A percentile compares a stretch with the other conserved stretches of the same genome.
Conservation (phyloP, 371 early-diverging fungal genomes). For the Rhizopus arrhizus region DNA sequence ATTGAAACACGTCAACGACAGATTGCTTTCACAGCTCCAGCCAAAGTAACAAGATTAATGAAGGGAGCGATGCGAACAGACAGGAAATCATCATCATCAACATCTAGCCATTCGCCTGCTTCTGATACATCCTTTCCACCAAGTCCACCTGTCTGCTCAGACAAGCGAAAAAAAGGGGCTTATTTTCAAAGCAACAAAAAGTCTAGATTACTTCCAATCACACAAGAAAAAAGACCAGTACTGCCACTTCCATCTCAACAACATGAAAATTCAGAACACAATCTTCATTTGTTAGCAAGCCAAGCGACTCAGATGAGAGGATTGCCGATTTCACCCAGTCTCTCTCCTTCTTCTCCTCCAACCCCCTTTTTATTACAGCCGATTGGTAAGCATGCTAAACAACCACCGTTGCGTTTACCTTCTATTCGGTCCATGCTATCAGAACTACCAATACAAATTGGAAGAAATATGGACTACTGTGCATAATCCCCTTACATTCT, state of each 20-base stretch:
- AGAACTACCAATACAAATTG: slow-evolving; percentile 7
- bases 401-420: slow-evolving; percentile 14
- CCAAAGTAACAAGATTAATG: slow-evolving; percentile 5
- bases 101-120: neutral
- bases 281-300: slow-evolving; percentile 44
- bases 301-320: slow-evolving; percentile 44
- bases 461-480: neutral
- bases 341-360: slow-evolving; percentile 24
- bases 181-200: slow-evolving; percentile 2
- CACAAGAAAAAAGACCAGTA: neutral
- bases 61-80: slow-evolving; percentile 11
- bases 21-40: slow-evolving; percentile 12
- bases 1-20: slow-evolving; percentile 44
- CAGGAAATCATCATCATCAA: neutral
- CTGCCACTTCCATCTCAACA: slow-evolving; percentile 6
- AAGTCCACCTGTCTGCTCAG: slow-evolving; percentile 5
- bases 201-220: neutral
- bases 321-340: slow-evolving; percentile 31
- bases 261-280: slow-evolving; percentile 15
- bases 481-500: neutral
- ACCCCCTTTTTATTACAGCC: slow-evolving; percentile 6
- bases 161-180: neutral
- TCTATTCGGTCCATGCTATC: slow-evolving; percentile 26
- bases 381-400: neutral
- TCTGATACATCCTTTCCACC: slow-evolving; percentile 10